phyloP scores from a whole-genome alignment of 1,284 basidiomycete genomes.

The Sanguinoderma infundibulare region DNA sequence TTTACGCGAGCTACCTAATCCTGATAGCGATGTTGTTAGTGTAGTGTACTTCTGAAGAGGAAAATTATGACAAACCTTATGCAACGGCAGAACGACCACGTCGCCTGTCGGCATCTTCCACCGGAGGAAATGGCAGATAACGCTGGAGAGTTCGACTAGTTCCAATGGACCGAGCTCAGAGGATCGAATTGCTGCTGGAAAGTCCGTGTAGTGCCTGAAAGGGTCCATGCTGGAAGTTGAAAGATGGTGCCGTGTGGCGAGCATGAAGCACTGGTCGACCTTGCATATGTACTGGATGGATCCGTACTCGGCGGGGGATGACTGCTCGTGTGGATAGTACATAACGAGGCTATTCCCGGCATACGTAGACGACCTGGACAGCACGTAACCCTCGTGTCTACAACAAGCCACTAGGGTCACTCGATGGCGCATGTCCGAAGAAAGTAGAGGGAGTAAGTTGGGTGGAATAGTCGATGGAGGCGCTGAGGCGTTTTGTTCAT shows the following conservation, averaged over 20 bases:
- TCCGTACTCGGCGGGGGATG: neutral
- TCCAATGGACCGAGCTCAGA: neutral
- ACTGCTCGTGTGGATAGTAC: neutral
- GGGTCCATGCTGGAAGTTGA: neutral
- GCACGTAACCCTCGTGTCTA: neutral
- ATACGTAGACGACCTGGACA: slow-evolving; percentile 1
- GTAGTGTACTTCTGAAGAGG: neutral
- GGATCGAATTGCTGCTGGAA: neutral
- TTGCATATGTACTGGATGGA: slow-evolving; percentile 10
- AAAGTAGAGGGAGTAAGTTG: neutral
- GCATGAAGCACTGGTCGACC: neutral
- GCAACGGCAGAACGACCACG: neutral
- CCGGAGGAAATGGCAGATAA: neutral
- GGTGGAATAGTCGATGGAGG: neutral
- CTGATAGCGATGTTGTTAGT: neutral
- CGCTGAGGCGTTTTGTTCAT: neutral
- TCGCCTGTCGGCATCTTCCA: neutral
- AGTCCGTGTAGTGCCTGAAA: neutral
- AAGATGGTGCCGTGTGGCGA: slow-evolving; percentile 5
- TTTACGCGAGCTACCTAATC: neutral
- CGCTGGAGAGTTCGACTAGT: neutral
- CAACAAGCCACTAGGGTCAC: neutral
- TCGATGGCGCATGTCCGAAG: neutral
- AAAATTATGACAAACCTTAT: neutral
- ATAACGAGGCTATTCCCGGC: slow-evolving; percentile 8